phyloP scores from a whole-genome alignment of 768 basidiomycete genomes.

The Tylopilus sp. region DNA sequence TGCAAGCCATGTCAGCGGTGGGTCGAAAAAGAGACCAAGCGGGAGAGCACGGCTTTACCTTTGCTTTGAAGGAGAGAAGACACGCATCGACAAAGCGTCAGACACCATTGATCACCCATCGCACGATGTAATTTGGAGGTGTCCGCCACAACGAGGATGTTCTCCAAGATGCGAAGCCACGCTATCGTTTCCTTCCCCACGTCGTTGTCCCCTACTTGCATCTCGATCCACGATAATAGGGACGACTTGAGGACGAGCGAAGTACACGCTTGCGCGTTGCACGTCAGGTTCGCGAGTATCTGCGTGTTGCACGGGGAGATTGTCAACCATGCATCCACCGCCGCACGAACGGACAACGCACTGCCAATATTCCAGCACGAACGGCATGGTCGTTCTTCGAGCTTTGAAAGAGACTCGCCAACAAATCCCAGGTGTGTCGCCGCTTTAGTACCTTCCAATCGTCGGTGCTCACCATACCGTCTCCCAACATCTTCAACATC shows the following conservation, averaged over 20 bases:
- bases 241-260: conserved; percentile 71
- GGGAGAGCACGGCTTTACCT: conserved; percentile 1
- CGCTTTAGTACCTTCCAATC: conserved; percentile 84
- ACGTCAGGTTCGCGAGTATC: conserved; percentile 75
- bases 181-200: conserved; percentile 42
- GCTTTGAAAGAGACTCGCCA: conserved; percentile 79
- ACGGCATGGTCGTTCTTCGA: conserved; percentile 49
- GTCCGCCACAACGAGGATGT: conserved; percentile 52
- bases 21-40: not conserved
- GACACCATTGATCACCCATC: conserved; percentile 59
- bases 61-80: conserved; percentile 11
- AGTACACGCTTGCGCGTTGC: conserved; percentile 61
- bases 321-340: not conserved
- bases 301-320: conserved; percentile 22
- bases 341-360: conserved; percentile 26
- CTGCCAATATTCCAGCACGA: conserved; percentile 65
- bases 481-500: conserved; percentile 80
- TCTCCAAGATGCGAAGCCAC: conserved; percentile 67
- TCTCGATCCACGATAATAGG: conserved; percentile 79
- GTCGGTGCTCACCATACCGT: conserved; percentile 68
- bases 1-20: not conserved
- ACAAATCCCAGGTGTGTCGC: conserved; percentile 84
- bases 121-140: conserved; percentile 47
- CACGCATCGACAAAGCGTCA: conserved; percentile 52
- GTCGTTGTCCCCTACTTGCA: conserved; percentile 44